Evolutionary conservation across 441 rosid genomes (phyloP).

Genomic region (Hura crepitans): DNA sequence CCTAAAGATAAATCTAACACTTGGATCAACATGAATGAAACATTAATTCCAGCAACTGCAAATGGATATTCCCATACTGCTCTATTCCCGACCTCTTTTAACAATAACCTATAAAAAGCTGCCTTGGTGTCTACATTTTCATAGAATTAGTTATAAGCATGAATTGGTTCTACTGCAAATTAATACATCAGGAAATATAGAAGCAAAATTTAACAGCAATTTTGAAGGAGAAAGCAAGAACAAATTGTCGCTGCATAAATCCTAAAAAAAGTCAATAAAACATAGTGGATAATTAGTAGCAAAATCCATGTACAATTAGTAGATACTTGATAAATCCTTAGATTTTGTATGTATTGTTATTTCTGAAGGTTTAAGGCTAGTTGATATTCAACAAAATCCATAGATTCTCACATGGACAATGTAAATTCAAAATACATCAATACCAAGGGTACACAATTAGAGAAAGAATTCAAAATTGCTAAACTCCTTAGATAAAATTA

Average conservation of each 20-base stretch:
- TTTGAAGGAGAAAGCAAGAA: background rate
- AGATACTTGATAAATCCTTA: too few relatives aligned
- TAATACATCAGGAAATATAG: constrained; percentile 6
- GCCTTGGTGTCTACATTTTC: constrained; percentile 61
- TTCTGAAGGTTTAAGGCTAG: too few relatives aligned
- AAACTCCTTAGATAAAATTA: background rate
- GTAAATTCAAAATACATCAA: constrained; percentile 4
- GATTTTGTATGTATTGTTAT: too few relatives aligned
- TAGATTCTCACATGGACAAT: too few relatives aligned
- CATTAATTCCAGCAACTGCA: constrained; percentile 94
- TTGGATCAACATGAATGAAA: constrained; percentile 85
- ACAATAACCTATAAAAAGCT: constrained; percentile 85
- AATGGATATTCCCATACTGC: constrained; percentile 96
- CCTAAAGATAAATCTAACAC: constrained; percentile 83
- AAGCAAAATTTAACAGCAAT: constrained; percentile 7
- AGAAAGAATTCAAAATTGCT: background rate
- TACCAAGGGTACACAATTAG: background rate
- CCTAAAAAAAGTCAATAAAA: constrained; percentile 12
- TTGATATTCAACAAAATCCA: too few relatives aligned
- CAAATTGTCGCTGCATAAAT: background rate
- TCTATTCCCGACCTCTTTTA: constrained; percentile 75
- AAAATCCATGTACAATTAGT: too few relatives aligned
- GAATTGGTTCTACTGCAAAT: constrained; percentile 15
- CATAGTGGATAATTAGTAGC: constrained; percentile 85
- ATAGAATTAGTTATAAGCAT: constrained; percentile 38